These are phyloP conservation scores for Amesomyces nigricolor DNA, from an alignment of 2,329 filamentous ascomycete genomes.

Conservation along the genomic window DNA sequence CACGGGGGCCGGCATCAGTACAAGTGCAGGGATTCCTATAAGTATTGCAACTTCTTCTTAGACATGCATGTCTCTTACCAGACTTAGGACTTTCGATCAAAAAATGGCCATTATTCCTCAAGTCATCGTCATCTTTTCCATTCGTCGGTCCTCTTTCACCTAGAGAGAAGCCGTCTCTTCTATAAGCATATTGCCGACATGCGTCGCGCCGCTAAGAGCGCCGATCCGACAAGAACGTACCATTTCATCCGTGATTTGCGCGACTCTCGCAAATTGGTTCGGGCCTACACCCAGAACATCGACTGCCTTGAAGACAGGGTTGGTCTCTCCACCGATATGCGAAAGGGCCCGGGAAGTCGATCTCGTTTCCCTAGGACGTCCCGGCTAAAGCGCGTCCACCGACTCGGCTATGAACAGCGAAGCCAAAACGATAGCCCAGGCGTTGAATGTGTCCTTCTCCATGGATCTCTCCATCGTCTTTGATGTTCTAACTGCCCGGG, in stretches of 20 bases:
- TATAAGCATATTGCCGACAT: constrained; percentile 10
- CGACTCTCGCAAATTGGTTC: constrained; percentile 12
- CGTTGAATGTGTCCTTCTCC: constrained; percentile 4
- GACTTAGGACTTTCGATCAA: constrained; percentile 10
- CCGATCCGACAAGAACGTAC: constrained; percentile 9
- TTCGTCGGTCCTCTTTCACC: constrained; percentile 9
- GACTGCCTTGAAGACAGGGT: constrained; percentile 15
- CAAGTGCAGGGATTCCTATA: constrained; percentile 14
- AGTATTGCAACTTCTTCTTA: not conserved
- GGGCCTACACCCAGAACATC: constrained; percentile 16
- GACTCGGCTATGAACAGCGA: not conserved
- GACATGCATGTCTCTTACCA: constrained; percentile 1
- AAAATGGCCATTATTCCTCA: constrained; percentile 7
- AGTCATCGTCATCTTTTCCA: constrained; percentile 8
- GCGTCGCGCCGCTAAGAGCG: constrained; percentile 1
- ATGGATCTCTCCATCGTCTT: constrained; percentile 4
- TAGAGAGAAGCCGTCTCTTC: constrained; percentile 9
- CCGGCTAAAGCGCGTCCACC: not conserved
- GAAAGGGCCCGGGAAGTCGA: constrained; percentile 8
- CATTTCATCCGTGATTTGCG: constrained; percentile 9
- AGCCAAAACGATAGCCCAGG: not conserved
- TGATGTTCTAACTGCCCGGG: constrained; percentile 2
- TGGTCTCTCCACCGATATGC: constrained; percentile 15
- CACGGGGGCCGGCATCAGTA: constrained; percentile 16
- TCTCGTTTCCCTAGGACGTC: constrained; percentile 6